Percentiles rank a stretch among this genome's conserved stretches.
These are phyloP conservation scores for Coemansia pectinata DNA, from an alignment of 192 early-diverging fungal genomes.

Conservation along the genomic window DNA sequence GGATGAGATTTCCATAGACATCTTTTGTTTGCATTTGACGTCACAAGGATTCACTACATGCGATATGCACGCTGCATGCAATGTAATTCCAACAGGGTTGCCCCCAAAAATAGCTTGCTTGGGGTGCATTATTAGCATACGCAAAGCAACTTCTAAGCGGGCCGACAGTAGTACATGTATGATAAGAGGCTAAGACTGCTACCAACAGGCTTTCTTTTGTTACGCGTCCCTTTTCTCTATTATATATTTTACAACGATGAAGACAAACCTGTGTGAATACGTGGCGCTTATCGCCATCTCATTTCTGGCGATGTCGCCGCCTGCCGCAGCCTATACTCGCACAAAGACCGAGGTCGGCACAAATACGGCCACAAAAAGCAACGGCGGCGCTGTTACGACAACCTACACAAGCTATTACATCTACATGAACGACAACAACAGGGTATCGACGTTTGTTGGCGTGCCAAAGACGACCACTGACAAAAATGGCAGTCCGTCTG, in stretches of 20 bases:
- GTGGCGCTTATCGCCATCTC: conserved; percentile 6
- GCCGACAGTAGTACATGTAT: neutral
- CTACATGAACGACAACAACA: conserved; percentile 35
- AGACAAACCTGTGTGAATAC: neutral
- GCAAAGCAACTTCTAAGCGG: neutral
- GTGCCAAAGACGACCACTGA: conserved; percentile 36
- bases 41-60: neutral
- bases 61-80: conserved; percentile 1
- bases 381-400: conserved; percentile 13
- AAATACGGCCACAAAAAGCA: neutral
- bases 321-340: conserved; percentile 17
- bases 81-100: neutral
- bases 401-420: conserved; percentile 39
- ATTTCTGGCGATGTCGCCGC: neutral
- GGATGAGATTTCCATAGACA: neutral
- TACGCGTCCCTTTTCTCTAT: neutral
- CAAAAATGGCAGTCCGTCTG: conserved; percentile 17
- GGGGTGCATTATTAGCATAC: neutral
- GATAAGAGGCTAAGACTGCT: neutral
- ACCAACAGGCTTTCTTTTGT: neutral
- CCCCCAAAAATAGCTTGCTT: neutral
- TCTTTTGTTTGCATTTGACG: neutral
- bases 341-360: conserved; percentile 13
- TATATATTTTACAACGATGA: neutral
- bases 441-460: conserved; percentile 34